Evolutionary conservation across 2,329 filamentous ascomycete species (phyloP).

Genomic region (Teratosphaeria epicoccoides): DNA sequence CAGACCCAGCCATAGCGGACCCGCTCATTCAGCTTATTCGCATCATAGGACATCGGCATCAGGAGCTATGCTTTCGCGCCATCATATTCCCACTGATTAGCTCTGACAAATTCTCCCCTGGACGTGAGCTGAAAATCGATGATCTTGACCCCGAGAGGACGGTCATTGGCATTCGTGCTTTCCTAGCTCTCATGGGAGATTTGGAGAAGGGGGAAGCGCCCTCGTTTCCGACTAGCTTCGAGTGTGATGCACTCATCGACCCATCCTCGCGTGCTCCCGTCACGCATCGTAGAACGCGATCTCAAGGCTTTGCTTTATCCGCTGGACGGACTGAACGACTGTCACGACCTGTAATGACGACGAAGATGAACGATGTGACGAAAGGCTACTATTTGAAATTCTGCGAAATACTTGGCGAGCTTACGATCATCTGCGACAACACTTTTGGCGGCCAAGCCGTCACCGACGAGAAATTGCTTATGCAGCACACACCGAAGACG

Average conservation of each 20-base stretch:
- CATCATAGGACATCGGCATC: slow-evolving; percentile 86
- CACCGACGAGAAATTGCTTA: slow-evolving; percentile 77
- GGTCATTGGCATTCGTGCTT: slow-evolving; percentile 92
- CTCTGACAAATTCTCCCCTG: slow-evolving; percentile 64
- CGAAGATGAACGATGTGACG: slow-evolving; percentile 60
- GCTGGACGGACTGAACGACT: slow-evolving; percentile 51
- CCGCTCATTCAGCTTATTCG: slow-evolving; percentile 88
- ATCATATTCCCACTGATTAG: slow-evolving; percentile 96
- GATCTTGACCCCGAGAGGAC: slow-evolving; percentile 92
- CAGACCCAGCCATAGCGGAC: slow-evolving; percentile 73
- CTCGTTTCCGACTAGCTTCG: slow-evolving; percentile 65
- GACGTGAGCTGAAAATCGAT: slow-evolving; percentile 72
- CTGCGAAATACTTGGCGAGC: slow-evolving; percentile 89
- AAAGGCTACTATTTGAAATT: slow-evolving; percentile 83
- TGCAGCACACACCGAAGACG: slow-evolving; percentile 74
- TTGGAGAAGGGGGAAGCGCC: slow-evolving; percentile 77
- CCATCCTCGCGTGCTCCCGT: slow-evolving; percentile 27
- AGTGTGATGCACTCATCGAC: slow-evolving; percentile 35
- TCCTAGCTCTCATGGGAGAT: slow-evolving; percentile 85
- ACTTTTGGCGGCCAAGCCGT: slow-evolving; percentile 94
- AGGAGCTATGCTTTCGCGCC: slow-evolving; percentile 82
- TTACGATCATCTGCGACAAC: slow-evolving; percentile 92
- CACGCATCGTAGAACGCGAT: slow-evolving; percentile 25
- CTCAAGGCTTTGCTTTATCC: slow-evolving; percentile 27
- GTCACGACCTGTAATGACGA: slow-evolving; percentile 51